Evolutionary conservation across 805 yeast genomes (phyloP), one percentile per base, ranked within the genome.

Genomic region (Ogataea sp.): DNA sequence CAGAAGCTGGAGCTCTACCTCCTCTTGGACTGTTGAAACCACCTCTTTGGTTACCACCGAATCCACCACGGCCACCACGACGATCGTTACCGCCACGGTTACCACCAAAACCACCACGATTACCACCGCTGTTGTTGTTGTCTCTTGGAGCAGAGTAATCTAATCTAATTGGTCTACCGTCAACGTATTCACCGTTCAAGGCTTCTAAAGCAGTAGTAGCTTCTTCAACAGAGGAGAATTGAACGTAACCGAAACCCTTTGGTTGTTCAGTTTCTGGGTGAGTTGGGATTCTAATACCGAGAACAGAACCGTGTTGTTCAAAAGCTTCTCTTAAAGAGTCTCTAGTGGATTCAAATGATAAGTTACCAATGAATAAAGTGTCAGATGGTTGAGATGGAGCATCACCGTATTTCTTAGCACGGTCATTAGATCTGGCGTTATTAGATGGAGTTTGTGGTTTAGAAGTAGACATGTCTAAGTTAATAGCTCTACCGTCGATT

Each of bases 231-330:
- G 82, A 73, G 34, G 83, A 71, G 61, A 76, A 90, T 70, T 93
- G 97, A 42, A 90, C 96, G 67, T 93, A 93, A 51, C 97, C 98
- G 70, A 93, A 93, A 52, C 98, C 98, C 78, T 93, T 93, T 65
- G 95, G 95, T 71, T 90, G 96, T 65, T 88, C 95, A 49, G 97
- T 89, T 65, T 90, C 97, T 58, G 96, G 97, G 70, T 93, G 94
- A 33, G 97, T 90, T 65, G 98, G 98, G 51, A 93, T 71, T 73
- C 98, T 83, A 53, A 88, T 89, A 46, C 95, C 85, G 40, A 87
- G 67, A 45, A 93, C 86, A 46, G 75, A 73, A 61, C 96, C 97
- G 64, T 75, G 73, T 58, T 75, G 76, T 51, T 82, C 78, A 58
- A 93, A 93, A 32, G 78, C 62, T 52, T 75, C 78, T 63, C 71